A percentile compares a stretch with the other conserved stretches of the same genome.
Evolutionary conservation across 306 rosid species (phyloP).

Genomic region (Rosa chinensis): DNA sequence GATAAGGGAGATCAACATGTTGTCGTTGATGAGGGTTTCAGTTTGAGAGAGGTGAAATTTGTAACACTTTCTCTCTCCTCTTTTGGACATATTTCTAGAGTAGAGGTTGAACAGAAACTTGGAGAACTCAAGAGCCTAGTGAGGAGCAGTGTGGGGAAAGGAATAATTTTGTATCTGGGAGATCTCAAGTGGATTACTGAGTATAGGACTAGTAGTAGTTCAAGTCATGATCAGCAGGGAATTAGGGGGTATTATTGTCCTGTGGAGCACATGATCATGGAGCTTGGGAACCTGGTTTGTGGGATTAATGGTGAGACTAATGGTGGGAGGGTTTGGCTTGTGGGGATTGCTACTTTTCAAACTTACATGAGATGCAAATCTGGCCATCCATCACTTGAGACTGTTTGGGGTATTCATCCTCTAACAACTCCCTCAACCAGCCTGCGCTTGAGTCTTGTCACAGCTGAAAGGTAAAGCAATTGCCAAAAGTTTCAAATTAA

Average conservation of each 20-base stretch:
- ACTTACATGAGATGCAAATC: slow-evolving; percentile 80
- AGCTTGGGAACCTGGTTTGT: slow-evolving; percentile 74
- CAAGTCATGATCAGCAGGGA: slow-evolving; percentile 33
- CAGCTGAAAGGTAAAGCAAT: slow-evolving; percentile 60
- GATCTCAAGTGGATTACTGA: slow-evolving; percentile 80
- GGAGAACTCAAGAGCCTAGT: slow-evolving; percentile 53
- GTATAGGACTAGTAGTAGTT: slow-evolving; percentile 30
- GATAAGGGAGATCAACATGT: slow-evolving; percentile 49
- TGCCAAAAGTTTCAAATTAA: slow-evolving; percentile 37
- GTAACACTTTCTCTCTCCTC: slow-evolving; percentile 51
- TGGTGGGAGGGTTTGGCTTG: slow-evolving; percentile 62
- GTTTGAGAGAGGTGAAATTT: slow-evolving; percentile 60
- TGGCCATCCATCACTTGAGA: slow-evolving; percentile 67
- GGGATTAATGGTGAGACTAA: slow-evolving; percentile 30
- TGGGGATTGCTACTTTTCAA: slow-evolving; percentile 84
- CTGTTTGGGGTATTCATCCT: slow-evolving; percentile 86
- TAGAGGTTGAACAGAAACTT: slow-evolving; percentile 66
- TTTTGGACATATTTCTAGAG: slow-evolving; percentile 50
- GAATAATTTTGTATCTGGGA: slow-evolving; percentile 75
- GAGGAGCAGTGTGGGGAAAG: slow-evolving; percentile 44
- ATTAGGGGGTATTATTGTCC: slow-evolving; percentile 57
- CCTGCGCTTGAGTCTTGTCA: slow-evolving; percentile 74
- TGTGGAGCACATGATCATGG: slow-evolving; percentile 74
- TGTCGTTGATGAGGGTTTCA: slow-evolving; percentile 48
- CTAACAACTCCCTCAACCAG: slow-evolving; percentile 72